Evolutionary conservation across 805 yeast genomes (phyloP).

Genomic region (Lipomyces orientalis): DNA sequence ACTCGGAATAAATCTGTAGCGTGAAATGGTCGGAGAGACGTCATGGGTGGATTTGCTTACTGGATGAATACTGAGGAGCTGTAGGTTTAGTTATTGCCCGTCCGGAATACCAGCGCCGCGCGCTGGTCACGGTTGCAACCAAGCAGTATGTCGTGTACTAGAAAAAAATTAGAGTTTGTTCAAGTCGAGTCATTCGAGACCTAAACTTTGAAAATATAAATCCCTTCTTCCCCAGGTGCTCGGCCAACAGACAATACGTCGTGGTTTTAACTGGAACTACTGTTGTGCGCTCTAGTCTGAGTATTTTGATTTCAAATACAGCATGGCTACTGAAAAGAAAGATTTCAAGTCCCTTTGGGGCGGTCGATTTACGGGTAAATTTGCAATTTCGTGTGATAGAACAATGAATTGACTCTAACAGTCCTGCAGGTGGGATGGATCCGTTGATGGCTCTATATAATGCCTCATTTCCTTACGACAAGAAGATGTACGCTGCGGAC

Average conservation of each 20-base stretch:
- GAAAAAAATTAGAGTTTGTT: not conserved
- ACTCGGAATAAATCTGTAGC: slow-evolving; percentile 80
- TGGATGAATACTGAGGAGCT: not conserved
- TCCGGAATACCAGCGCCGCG: not conserved
- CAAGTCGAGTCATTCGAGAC: not conserved
- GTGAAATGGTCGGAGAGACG: slow-evolving; percentile 84
- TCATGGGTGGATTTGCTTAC: slow-evolving; percentile 55
- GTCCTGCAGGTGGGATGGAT: slow-evolving; percentile 66
- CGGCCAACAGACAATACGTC: not conserved
- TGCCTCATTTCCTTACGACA: slow-evolving; percentile 94
- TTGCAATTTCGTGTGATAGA: not conserved
- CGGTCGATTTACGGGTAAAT: slow-evolving; percentile 35
- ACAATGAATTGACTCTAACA: not conserved
- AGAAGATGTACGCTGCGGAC: slow-evolving; percentile 93
- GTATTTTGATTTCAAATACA: not conserved
- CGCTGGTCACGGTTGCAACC: not conserved
- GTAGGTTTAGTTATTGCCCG: too few relatives aligned
- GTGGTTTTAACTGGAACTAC: too few relatives aligned
- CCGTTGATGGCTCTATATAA: slow-evolving; percentile 97
- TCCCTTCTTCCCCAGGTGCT: not conserved
- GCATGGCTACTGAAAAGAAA: slow-evolving; percentile 20
- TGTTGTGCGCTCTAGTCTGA: not conserved
- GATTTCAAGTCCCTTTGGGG: slow-evolving; percentile 37
- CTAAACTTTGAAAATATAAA: not conserved
- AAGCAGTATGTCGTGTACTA: not conserved